Base-by-base conservation (phyloP, 164 flowering plant genomes). In the Umbilicus rupestris region DNA sequence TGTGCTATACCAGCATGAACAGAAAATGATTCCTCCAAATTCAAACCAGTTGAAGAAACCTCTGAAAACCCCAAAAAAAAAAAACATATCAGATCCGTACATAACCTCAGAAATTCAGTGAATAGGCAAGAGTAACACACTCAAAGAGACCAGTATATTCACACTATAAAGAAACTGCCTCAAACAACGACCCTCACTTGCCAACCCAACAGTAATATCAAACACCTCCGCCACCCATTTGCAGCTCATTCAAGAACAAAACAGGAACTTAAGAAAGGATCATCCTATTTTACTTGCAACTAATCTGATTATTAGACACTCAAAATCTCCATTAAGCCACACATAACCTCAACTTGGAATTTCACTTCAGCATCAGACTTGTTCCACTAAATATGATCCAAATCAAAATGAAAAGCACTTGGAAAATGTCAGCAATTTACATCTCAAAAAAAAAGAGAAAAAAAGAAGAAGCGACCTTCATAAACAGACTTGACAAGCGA, bases 1-100 rank as follows among this genome's bases (percentile, higher is more conserved):
- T 95, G 99, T 6, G 99, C 97, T 66, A 95, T 95, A 69, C 96
- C 99, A 72, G 96, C 88, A 77, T 95, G 99, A 70, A 77, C 50
- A 37, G 68, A 41, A 73, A 89, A 91, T 20, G 86, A 77, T 72
- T 87, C 96, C 72, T 89, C 99, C 79, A 92, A 75, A 68, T 92
- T 82, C 64, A 95, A 77, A 39, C 86, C 82, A 2, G 75, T 84
- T 3, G 69, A 75, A 26, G 81, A 83, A 70, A 87, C 93, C 41
- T 87, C 99, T 95, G 85, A 20, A 74, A 70, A 71, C 44, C 35
- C 64, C 59, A 28, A 75, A 72, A 62, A 59, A 41, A 66, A 66
- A 19, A 9, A 58, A 5, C 52, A 65, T 73, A 60, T 71, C 4
- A 17, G 20, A 22, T 66, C 20, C n/a, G 1, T 2, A 31, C 19